Evolutionary conservation across 768 basidiomycete species (phyloP).

Genomic region (Mycena leptocephala): DNA sequence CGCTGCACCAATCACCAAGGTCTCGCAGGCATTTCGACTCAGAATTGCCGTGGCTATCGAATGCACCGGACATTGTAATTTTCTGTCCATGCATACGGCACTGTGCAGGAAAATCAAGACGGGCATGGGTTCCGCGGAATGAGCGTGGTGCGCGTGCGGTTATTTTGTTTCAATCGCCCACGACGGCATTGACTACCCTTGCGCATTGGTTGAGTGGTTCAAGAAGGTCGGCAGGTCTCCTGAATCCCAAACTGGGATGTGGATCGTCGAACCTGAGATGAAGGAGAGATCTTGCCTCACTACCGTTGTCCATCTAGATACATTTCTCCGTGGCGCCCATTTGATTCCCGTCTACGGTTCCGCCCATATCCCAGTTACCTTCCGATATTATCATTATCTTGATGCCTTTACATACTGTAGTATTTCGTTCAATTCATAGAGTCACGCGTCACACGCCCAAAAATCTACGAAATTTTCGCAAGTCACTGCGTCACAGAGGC

Average conservation of each 20-base stretch:
- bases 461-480: too few species aligned
- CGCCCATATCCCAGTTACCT: background rate
- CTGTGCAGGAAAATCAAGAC: conserved; percentile 14
- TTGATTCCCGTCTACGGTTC: conserved; percentile 38
- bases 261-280: conserved; percentile 41
- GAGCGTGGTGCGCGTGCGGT: conserved; percentile 33
- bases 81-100: too few species aligned
- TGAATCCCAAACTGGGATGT: conserved; percentile 42
- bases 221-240: conserved; percentile 30
- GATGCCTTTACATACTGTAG: conserved; percentile 30
- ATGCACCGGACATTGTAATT: too few species aligned
- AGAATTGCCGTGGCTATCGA: too few species aligned
- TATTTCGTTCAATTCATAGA: too few species aligned
- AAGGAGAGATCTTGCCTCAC: background rate
- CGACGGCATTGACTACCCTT: conserved; percentile 36
- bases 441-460: too few species aligned
- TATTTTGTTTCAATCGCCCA: conserved; percentile 44
- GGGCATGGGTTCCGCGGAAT: conserved; percentile 38
- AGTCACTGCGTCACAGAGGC: too few species aligned
- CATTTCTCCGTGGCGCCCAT: conserved; percentile 36
- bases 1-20: too few species aligned
- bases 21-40: too few species aligned
- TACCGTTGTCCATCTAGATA: conserved; percentile 37
- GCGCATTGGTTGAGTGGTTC: conserved; percentile 47
- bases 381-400: conserved; percentile 21